These are phyloP conservation scores for Tetradesmus obliquus DNA, from an alignment of 139 green algal genomes.

Conservation along the genomic window DNA sequence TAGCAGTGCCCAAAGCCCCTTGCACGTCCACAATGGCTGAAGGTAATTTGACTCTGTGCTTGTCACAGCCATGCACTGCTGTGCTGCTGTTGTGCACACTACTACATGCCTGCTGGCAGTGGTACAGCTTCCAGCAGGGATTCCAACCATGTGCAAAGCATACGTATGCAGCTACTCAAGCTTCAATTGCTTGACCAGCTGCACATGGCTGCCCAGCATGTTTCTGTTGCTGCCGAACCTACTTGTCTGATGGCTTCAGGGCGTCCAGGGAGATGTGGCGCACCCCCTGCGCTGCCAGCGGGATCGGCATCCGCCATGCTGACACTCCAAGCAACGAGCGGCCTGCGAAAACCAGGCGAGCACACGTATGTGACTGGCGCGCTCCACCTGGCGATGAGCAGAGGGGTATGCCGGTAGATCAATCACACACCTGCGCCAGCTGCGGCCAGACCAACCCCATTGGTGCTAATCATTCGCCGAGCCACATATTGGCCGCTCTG, in stretches of 20 bases:
- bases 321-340: neutral
- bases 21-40: neutral
- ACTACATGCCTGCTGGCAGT: neutral
- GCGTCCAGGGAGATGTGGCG: constrained; percentile 79
- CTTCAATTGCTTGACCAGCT: neutral
- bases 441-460: neutral
- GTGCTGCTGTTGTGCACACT: neutral
- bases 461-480: neutral
- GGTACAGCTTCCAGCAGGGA: neutral
- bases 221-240: constrained; percentile 45
- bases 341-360: neutral
- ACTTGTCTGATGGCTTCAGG: constrained; percentile 84
- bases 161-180: neutral
- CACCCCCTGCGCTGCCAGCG: constrained; percentile 52
- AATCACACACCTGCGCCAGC: neutral
- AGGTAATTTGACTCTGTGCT: neutral
- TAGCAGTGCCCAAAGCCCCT: neutral
- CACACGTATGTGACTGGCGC: neutral
- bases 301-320: constrained; percentile 4
- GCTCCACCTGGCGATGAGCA: neutral
- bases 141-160: neutral
- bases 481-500: neutral
- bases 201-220: neutral
- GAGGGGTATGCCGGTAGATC: neutral
- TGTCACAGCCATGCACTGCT: neutral